A percentile compares a stretch with the other conserved stretches of the same genome.
Conservation (phyloP, 2,329 filamentous ascomycete genomes). For the Pseudogymnoascus sp. region DNA sequence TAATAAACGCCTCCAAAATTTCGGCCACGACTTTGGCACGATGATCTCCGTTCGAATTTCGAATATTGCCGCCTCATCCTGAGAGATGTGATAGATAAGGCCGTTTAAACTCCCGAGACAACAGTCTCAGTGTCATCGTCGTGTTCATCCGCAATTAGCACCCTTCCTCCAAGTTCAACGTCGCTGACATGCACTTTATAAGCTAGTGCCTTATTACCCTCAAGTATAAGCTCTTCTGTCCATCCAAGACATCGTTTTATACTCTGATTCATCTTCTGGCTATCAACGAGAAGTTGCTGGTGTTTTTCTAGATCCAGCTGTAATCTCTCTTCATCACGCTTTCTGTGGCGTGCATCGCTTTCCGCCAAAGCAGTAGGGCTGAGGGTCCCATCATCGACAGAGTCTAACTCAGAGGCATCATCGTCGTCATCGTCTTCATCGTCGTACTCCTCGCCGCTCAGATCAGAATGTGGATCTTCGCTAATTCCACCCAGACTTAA, state of each 20-base stretch:
- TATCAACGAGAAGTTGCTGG: slow-evolving; percentile 78
- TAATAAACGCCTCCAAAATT: not conserved
- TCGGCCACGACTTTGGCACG: not conserved
- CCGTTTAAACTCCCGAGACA: not conserved
- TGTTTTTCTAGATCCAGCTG: slow-evolving; percentile 80
- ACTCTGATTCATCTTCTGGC: slow-evolving; percentile 91
- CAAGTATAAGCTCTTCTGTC: slow-evolving; percentile 83
- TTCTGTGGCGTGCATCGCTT: slow-evolving; percentile 47
- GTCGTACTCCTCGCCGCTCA: slow-evolving; percentile 42
- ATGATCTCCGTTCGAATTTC: slow-evolving; percentile 14
- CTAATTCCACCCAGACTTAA: slow-evolving; percentile 28
- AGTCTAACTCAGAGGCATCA: slow-evolving; percentile 44
- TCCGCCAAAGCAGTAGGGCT: slow-evolving; percentile 35
- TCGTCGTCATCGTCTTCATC: slow-evolving; percentile 34
- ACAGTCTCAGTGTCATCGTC: slow-evolving; percentile 19
- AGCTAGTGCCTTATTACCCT: slow-evolving; percentile 78
- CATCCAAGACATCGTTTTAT: slow-evolving; percentile 81
- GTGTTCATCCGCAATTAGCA: slow-evolving; percentile 63
- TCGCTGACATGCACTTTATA: slow-evolving; percentile 75
- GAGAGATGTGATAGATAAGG: not conserved
- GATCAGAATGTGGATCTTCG: slow-evolving; percentile 35
- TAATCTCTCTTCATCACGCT: slow-evolving; percentile 74
- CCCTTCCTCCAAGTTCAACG: slow-evolving; percentile 70
- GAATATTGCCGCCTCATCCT: not conserved
- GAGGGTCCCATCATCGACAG: slow-evolving; percentile 25